Conservation (phyloP, 2,329 filamentous ascomycete species). For the Colletotrichum tamarilloi region DNA sequence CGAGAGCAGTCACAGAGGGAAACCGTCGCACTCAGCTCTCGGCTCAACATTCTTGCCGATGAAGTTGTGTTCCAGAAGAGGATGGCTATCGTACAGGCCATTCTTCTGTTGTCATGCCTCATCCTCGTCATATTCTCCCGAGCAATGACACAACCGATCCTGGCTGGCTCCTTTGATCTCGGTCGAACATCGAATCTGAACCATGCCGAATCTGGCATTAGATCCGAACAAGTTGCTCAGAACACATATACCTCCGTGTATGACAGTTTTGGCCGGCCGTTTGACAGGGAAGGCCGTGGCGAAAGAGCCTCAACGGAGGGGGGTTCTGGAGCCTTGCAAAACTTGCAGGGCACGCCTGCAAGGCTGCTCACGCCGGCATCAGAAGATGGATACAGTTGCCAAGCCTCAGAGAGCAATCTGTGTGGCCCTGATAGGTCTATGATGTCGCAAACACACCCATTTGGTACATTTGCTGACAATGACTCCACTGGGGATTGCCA, state of each 20-base stretch:
- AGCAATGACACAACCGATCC: slow-evolving; percentile 30
- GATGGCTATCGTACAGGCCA: slow-evolving; percentile 91
- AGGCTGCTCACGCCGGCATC: slow-evolving; percentile 17
- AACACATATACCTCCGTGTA: slow-evolving; percentile 1
- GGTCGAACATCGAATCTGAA: slow-evolving; percentile 7
- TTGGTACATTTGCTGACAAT: not conserved
- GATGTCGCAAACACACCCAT: not conserved
- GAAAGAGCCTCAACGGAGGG: not conserved
- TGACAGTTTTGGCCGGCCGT: slow-evolving; percentile 12
- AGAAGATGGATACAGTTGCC: not conserved
- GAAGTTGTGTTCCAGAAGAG: slow-evolving; percentile 89
- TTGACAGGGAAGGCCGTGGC: not conserved
- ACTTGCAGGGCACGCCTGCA: not conserved
- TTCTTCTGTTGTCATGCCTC: slow-evolving; percentile 87
- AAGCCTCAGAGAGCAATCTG: not conserved
- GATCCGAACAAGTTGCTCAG: not conserved
- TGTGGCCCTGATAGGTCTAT: not conserved
- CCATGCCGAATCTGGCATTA: not conserved
- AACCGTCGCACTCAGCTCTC: slow-evolving; percentile 81
- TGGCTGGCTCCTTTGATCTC: slow-evolving; percentile 19
- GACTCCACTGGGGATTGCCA: not conserved
- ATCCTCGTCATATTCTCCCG: slow-evolving; percentile 84
- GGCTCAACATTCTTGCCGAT: slow-evolving; percentile 91
- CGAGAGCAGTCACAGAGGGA: slow-evolving; percentile 86
- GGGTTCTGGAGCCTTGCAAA: not conserved